Evolutionary conservation across 495 filamentous ascomycete genomes (phyloP), one percentile per base, ranked within the genome.

Genomic region (Jackrogersella minutella): DNA sequence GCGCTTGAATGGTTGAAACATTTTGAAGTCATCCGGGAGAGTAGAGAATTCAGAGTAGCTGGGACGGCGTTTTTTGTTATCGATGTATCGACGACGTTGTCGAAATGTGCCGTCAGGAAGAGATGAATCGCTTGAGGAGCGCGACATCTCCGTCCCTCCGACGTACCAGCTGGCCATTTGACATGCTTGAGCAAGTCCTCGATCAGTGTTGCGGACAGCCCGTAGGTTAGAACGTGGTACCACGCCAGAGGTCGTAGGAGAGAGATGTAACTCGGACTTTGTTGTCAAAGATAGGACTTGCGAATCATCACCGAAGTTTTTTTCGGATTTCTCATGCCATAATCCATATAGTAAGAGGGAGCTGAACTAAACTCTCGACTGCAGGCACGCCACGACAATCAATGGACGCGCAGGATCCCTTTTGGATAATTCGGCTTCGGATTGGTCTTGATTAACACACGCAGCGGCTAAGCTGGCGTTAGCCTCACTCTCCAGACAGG

Each of bases 121-220:
- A 66, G 62, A 69, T 56, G 70, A 74, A 52, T 74, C 72, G 69
- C 72, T 74, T 55, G 70, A 62, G 53, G 72, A 74, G 61, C 72
- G 72, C 65, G 70, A 59, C 72, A 74, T 74, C 67, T 70, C 69
- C 53, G 70, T 73, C 50, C 72, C 72, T 39, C 72, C 72, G 52
- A 70, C 66, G 43, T 73, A 65, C 72, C 72, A 73, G 66, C 60
- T 62, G 34, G 72, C 72, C 72, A 74, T 74, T 69, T 70, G 68
- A 70, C 72, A 74, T 74, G 63, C 67, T 70, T 37, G 58, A 58
- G 55, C 33, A 41, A 22, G 40, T 50, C 21, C 49, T 57, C 36
- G 56, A 59, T 64, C 40, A 43, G 28, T 56, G 41, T 60, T 44
- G 43, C n/a, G 59, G 56, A 31, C 44, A 49, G 44, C 0, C 36